phyloP scores from a whole-genome alignment of 2,329 filamentous ascomycete genomes.

The Bipolaris oryzae region DNA sequence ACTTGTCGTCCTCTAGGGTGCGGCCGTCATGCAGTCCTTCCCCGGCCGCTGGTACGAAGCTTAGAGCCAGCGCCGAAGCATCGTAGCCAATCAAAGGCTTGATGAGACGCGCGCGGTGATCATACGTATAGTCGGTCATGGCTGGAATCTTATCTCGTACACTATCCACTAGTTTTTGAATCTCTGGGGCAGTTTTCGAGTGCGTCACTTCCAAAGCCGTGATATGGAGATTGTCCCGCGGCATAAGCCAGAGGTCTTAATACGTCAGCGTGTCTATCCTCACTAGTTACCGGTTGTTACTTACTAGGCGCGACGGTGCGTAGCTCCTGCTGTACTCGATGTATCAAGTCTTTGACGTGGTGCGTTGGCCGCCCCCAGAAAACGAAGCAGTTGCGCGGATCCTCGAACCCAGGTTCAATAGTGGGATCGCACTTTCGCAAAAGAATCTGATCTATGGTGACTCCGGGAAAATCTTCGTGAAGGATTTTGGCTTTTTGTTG shows the following conservation, averaged over 20 bases:
- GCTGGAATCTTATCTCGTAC: constrained; percentile 62
- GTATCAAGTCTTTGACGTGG: constrained; percentile 70
- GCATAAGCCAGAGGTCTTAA: constrained; percentile 85
- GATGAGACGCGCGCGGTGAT: constrained; percentile 74
- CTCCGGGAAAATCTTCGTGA: constrained; percentile 67
- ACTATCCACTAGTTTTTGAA: constrained; percentile 64
- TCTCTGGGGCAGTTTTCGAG: constrained; percentile 72
- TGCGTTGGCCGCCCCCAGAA: constrained; percentile 86
- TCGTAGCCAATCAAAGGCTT: constrained; percentile 87
- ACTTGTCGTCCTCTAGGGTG: constrained; percentile 62
- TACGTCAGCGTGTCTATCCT: constrained; percentile 9
- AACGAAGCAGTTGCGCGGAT: constrained; percentile 80
- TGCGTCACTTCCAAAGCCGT: constrained; percentile 86
- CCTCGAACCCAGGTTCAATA: constrained; percentile 71
- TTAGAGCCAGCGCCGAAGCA: constrained; percentile 81
- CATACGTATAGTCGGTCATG: constrained; percentile 70
- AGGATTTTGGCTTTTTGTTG: constrained; percentile 79
- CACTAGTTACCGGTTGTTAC: constrained; percentile 31
- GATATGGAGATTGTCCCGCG: constrained; percentile 76
- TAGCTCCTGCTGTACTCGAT: constrained; percentile 71
- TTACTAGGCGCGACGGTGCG: constrained; percentile 70
- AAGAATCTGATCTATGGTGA: constrained; percentile 78
- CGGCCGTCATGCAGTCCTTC: constrained; percentile 54
- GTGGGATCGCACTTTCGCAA: constrained; percentile 68
- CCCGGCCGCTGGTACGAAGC: constrained; percentile 79